Conservation (phyloP, 768 basidiomycete genomes). For the Lactarius sp. region DNA sequence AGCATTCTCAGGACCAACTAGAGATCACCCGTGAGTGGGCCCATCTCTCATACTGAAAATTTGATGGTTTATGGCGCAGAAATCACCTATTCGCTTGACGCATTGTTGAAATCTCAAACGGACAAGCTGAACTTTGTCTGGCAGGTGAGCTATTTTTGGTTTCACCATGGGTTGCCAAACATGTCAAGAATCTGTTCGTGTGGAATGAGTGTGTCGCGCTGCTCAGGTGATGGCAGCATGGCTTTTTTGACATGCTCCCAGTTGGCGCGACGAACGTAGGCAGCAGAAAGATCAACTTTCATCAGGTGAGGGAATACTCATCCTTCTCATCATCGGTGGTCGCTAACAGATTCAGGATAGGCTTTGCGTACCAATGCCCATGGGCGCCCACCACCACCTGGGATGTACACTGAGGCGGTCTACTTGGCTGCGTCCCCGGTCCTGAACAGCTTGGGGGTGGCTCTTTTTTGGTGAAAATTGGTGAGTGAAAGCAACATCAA, state of each 20-base stretch:
- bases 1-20: too few relatives aligned
- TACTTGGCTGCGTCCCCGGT: constrained; percentile 82
- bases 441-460: constrained; percentile 50
- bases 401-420: constrained; percentile 88
- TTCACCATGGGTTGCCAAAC: constrained; percentile 91
- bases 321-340: neutral
- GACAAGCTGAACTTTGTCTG: constrained; percentile 21
- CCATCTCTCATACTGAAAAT: too few relatives aligned
- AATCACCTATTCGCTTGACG: too few relatives aligned
- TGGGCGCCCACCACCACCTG: constrained; percentile 63
- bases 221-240: constrained; percentile 89
- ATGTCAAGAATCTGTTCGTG: constrained; percentile 89
- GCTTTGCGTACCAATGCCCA: constrained; percentile 87
- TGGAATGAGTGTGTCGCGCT: constrained; percentile 97
- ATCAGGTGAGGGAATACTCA: constrained; percentile 48
- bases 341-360: constrained; percentile 34
- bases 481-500: too few relatives aligned
- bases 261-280: constrained; percentile 99
- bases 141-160: constrained; percentile 92
- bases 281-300: constrained; percentile 93
- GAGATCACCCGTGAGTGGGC: too few relatives aligned
- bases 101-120: constrained; percentile 31
- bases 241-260: constrained; percentile 96
- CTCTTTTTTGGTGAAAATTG: too few relatives aligned
- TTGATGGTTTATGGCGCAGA: too few relatives aligned